phyloP scores from a whole-genome alignment of 768 basidiomycete genomes.

The Fomitopsis pulvina region DNA sequence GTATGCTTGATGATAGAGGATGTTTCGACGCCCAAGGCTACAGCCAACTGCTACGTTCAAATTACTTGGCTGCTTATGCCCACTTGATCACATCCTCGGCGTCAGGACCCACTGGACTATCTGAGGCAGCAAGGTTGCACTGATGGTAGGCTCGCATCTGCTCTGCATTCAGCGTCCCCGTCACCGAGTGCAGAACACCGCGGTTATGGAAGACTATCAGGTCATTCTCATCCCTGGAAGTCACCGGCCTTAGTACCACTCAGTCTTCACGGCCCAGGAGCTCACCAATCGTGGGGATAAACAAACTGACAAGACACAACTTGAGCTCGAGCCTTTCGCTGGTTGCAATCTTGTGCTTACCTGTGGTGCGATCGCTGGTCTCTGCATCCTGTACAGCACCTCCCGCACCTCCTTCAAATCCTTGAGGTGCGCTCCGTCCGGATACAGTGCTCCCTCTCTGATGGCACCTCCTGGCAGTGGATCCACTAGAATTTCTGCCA shows the following conservation, averaged over 20 bases:
- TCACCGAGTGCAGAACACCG: conserved; percentile 64
- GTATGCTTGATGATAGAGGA: too few species aligned
- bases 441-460: conserved; percentile 58
- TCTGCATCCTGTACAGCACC: conserved; percentile 68
- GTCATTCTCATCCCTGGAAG: neutral
- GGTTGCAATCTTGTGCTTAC: neutral
- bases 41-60: too few species aligned
- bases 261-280: too few species aligned
- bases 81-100: conserved; percentile 51
- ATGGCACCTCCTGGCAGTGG: conserved; percentile 50
- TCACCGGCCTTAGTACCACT: too few species aligned
- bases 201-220: conserved; percentile 63
- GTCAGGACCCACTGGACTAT: conserved; percentile 53
- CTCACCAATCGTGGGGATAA: conserved; percentile 76
- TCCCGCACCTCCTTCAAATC: conserved; percentile 61
- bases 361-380: conserved; percentile 72
- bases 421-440: conserved; percentile 64
- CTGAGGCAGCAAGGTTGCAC: conserved; percentile 69
- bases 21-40: too few species aligned
- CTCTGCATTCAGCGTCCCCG: conserved; percentile 52
- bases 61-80: conserved; percentile 24
- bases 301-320: conserved; percentile 35
- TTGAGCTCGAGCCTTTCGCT: conserved; percentile 15
- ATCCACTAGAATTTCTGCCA: conserved; percentile 49
- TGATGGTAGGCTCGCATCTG: conserved; percentile 64